A percentile compares a stretch with the other conserved stretches of the same genome.
These are phyloP conservation scores for Escovopsis weberi DNA, from an alignment of 2,329 filamentous ascomycete genomes.

Conservation along the genomic window DNA sequence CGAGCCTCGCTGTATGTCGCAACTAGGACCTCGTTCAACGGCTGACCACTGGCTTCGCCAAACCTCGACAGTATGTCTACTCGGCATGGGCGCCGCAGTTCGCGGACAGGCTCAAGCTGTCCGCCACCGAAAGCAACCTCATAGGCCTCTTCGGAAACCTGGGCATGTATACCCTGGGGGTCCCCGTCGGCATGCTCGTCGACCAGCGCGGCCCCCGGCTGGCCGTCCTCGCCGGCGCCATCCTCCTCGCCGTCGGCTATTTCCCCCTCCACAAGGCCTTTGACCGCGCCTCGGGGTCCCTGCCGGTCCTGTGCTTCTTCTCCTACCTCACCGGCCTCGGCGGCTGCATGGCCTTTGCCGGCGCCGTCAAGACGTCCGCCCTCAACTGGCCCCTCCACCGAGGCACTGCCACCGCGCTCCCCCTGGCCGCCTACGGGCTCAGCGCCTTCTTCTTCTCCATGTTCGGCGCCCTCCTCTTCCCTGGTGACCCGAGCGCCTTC, in stretches of 20 bases:
- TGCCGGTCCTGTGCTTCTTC: conserved; percentile 59
- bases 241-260: conserved; percentile 66
- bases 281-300: conserved; percentile 46
- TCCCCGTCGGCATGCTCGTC: conserved; percentile 78
- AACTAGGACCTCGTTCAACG: background rate
- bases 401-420: conserved; percentile 88
- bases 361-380: conserved; percentile 72
- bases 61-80: conserved; percentile 66
- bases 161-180: conserved; percentile 85
- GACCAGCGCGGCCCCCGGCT: conserved; percentile 70
- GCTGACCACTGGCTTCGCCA: conserved; percentile 2
- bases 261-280: conserved; percentile 74
- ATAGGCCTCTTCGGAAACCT: conserved; percentile 78
- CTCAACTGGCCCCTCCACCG: conserved; percentile 85
- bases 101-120: conserved; percentile 69
- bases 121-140: conserved; percentile 84
- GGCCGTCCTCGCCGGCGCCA: conserved; percentile 59
- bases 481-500: conserved; percentile 69
- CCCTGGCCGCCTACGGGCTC: conserved; percentile 80
- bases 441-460: conserved; percentile 94
- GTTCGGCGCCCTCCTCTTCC: conserved; percentile 62
- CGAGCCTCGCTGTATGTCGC: background rate
- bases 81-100: conserved; percentile 97
- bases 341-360: conserved; percentile 81
- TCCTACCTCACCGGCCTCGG: conserved; percentile 77